These are phyloP conservation scores for Rhododendron williamsianum DNA, from an alignment of 148 eudicot genomes.

Conservation along the genomic window DNA sequence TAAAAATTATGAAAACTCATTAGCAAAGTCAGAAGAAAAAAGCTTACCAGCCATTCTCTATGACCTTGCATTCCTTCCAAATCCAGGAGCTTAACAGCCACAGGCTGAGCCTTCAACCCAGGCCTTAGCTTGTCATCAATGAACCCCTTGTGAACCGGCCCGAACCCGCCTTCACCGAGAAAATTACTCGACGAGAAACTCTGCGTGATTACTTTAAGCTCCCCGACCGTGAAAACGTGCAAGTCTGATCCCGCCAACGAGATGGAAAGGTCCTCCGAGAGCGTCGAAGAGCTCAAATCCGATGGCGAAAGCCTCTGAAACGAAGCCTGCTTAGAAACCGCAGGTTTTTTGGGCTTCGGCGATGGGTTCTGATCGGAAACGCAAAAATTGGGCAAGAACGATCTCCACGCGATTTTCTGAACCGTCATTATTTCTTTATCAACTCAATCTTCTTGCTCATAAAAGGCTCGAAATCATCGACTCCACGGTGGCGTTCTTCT, in stretches of 20 bases:
- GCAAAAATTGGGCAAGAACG: conserved; percentile 32
- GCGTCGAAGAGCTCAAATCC: conserved; percentile 50
- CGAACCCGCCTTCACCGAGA: conserved; percentile 93
- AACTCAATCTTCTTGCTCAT: not conserved
- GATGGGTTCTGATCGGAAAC: conserved; percentile 17
- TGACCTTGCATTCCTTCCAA: conserved; percentile 84
- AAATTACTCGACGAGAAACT: conserved; percentile 64
- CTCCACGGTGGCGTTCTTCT: not conserved
- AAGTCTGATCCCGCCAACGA: conserved; percentile 65
- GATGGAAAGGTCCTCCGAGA: conserved; percentile 56
- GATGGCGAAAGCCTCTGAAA: conserved; percentile 35
- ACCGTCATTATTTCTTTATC: conserved; percentile 14
- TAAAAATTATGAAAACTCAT: not conserved
- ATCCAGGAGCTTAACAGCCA: conserved; percentile 86
- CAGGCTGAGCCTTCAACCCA: conserved; percentile 79
- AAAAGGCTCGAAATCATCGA: not conserved
- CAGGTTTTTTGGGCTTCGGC: conserved; percentile 12
- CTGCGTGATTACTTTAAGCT: conserved; percentile 71
- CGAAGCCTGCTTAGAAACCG: conserved; percentile 17
- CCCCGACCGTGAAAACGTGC: conserved; percentile 53
- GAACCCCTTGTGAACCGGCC: conserved; percentile 92
- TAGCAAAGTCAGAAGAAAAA: not conserved
- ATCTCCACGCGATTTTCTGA: conserved; percentile 31
- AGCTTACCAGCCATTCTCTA: conserved; percentile 79
- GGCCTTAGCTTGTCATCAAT: conserved; percentile 73